Conservation (phyloP, 1,139 yeast genomes). For the Candida glucosophila region DNA sequence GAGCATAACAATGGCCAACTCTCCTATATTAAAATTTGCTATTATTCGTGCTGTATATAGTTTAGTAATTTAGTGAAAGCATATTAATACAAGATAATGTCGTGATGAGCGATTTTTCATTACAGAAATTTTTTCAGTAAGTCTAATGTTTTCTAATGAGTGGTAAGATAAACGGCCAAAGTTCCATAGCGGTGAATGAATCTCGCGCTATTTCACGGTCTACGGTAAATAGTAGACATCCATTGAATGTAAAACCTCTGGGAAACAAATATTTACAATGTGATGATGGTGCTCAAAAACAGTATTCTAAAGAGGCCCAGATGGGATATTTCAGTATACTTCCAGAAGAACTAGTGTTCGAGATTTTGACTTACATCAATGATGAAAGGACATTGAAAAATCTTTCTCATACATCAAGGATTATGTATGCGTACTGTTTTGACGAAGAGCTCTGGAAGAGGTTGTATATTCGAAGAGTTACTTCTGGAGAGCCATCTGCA, state of each 20-base stretch:
- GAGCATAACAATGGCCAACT: too few species aligned
- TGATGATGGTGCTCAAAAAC: slow-evolving; percentile 8
- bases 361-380: slow-evolving; percentile 36
- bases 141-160: too few species aligned
- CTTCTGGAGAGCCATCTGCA: slow-evolving; percentile 5
- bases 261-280: slow-evolving; percentile 44
- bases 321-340: slow-evolving; percentile 48
- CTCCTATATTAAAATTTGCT: too few species aligned
- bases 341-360: slow-evolving; percentile 52
- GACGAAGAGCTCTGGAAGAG: slow-evolving; percentile 78
- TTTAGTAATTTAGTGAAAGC: too few species aligned
- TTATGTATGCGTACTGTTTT: slow-evolving; percentile 62
- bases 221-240: slow-evolving; percentile 40
- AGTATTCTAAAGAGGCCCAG: slow-evolving; percentile 16
- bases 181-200: too few species aligned
- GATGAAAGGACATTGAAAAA: slow-evolving; percentile 37
- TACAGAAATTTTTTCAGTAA: too few species aligned
- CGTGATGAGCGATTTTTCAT: too few species aligned
- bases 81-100: too few species aligned
- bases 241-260: slow-evolving; percentile 65
- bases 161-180: too few species aligned
- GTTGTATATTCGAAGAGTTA: slow-evolving; percentile 26
- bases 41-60: too few species aligned
- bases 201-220: slow-evolving; percentile 8
- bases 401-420: slow-evolving; percentile 51